Evolutionary conservation across 139 green algal species (phyloP).

Genomic region (Spirogloea muscicola): DNA sequence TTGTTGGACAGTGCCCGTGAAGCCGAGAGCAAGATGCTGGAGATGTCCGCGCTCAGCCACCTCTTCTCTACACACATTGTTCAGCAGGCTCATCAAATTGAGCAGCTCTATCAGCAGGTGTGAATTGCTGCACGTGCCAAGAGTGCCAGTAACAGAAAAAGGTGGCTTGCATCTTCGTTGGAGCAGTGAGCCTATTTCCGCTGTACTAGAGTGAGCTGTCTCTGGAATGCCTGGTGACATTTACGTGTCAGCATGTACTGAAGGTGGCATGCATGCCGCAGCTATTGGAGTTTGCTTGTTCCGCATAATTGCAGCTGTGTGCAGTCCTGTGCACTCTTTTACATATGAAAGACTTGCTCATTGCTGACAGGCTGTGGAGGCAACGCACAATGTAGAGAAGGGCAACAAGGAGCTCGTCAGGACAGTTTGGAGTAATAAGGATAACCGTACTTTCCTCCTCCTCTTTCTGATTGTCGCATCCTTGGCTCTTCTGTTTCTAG

Average conservation of each 20-base stretch:
- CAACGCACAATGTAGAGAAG: slow-evolving; percentile 34
- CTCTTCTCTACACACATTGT: slow-evolving; percentile 47
- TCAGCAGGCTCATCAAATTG: slow-evolving; percentile 47
- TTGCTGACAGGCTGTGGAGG: slow-evolving; percentile 41
- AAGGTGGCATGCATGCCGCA: background rate
- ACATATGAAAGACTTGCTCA: background rate
- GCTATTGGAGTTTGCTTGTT: background rate
- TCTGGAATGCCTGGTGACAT: slow-evolving; percentile 2
- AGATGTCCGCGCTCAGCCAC: slow-evolving; percentile 47
- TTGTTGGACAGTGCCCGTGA: slow-evolving; percentile 11
- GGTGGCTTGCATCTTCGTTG: background rate
- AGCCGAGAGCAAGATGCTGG: slow-evolving; percentile 43
- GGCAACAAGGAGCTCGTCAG: slow-evolving; percentile 51
- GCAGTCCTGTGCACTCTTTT: background rate
- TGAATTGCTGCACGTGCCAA: background rate
- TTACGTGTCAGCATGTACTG: no score
- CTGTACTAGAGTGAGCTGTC: background rate
- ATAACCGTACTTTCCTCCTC: slow-evolving; percentile 21
- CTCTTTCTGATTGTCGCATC: slow-evolving; percentile 42
- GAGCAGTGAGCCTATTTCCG: background rate
- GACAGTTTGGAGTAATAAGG: slow-evolving; percentile 23
- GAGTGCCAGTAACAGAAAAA: no score
- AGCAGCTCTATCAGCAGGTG: slow-evolving; percentile 45
- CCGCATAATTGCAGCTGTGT: background rate
- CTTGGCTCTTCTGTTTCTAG: slow-evolving; percentile 48